Evolutionary conservation across 305 asterid genomes (phyloP), one percentile per base, ranked within the genome.

Genomic region (Ajuga reptans): DNA sequence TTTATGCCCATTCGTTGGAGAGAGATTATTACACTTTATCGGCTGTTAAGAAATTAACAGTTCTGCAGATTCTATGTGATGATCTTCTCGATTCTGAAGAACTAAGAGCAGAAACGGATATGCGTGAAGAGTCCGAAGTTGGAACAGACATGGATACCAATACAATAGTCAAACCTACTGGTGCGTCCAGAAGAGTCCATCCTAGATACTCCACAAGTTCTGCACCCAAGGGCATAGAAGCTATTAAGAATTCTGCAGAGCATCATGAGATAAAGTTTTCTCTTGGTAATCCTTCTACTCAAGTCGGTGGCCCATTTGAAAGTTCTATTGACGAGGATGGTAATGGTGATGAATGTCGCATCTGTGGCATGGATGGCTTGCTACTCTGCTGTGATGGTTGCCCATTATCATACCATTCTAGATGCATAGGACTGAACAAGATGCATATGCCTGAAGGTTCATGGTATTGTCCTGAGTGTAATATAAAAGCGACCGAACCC

Each of bases 401-500:
- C 75, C 99, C 99, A 2, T 87, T 86, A 58, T 89, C 99, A 27
- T 94, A 85, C 80, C 99, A 94, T 84, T 75, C 95, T 34, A 88
- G 99, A 82, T 94, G 99, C 83, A 73, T 94, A 74, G 99, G 99
- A 37, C 75, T 94, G 80, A 79, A 70, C 84, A 94, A 89, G 79
- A 75, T 84, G 92, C 81, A 71, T 74, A 83, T 94, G 86, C 89
- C 97, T 6, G 91, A 86, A 61, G 98, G 97, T 69, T 78, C 89
- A 61, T 94, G 99, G 99, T 89, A 85, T 82, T 94, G 99, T 78
- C 98, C 99, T 3, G 98, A 91, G 84, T 94, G 99, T 78, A 76
- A 78, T 67, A 80, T 89, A 47, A 87, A 84, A 77, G 81, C 79
- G 60, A 63, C 82, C 8, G 95, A 87, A 55, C 99, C 96, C 43